phyloP scores from a whole-genome alignment of 2,329 filamentous ascomycete genomes.

The Dactylellina leptospora region DNA sequence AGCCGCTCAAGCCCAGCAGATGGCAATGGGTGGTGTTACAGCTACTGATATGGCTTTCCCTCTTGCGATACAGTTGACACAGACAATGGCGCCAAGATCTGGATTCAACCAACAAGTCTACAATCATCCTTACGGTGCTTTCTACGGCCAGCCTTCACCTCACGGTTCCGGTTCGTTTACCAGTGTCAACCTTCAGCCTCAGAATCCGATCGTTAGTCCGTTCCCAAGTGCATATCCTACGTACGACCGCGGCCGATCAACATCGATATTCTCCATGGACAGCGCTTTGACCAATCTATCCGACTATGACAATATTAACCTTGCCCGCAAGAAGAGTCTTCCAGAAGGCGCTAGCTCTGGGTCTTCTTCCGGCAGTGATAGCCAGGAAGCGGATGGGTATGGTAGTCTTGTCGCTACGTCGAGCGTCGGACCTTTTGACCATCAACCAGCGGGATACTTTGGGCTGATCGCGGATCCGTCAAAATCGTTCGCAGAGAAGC shows the following conservation, averaged over 20 bases:
- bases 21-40: constrained; percentile 37
- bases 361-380: constrained; percentile 51
- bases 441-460: constrained; percentile 29
- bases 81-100: constrained; percentile 39
- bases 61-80: constrained; percentile 37
- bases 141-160: constrained; percentile 47
- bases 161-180: constrained; percentile 54
- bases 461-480: constrained; percentile 19
- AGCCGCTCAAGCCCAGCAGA: constrained; percentile 38
- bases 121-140: constrained; percentile 40
- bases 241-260: constrained; percentile 55
- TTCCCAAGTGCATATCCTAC: constrained; percentile 32
- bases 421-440: constrained; percentile 21
- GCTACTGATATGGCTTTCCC: constrained; percentile 47
- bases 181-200: constrained; percentile 51
- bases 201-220: constrained; percentile 47
- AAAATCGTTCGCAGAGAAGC: constrained; percentile 40
- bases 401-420: constrained; percentile 35
- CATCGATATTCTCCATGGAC: constrained; percentile 56
- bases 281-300: constrained; percentile 57
- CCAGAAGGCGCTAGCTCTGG: constrained; percentile 39
- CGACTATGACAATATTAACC: constrained; percentile 51
- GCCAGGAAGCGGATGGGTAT: constrained; percentile 42
- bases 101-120: constrained; percentile 40
- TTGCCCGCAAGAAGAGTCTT: constrained; percentile 49